phyloP scores from a whole-genome alignment of 2,329 filamentous ascomycete genomes.

The Leptographium radiaticola region DNA sequence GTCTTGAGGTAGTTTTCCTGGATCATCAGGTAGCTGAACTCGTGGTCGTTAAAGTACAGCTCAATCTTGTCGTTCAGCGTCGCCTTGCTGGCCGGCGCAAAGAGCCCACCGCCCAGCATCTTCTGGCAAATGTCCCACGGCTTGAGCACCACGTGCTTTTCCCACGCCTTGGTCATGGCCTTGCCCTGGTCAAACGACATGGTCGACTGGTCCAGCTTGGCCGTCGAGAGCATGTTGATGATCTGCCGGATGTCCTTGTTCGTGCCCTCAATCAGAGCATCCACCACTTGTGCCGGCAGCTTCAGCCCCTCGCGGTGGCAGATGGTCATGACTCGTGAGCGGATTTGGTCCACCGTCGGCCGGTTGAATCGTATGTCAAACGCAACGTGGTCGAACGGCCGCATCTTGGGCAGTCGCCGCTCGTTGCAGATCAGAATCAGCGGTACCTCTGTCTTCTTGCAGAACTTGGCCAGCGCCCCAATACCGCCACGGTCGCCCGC shows the following conservation, averaged over 20 bases:
- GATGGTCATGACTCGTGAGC: conserved; percentile 87
- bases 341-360: conserved; percentile 81
- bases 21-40: conserved; percentile 94
- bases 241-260: conserved; percentile 95
- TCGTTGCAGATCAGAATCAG: conserved; percentile 98
- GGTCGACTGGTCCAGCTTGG: conserved; percentile 70
- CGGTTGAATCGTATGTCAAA: conserved; percentile 79
- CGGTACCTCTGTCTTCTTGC: conserved; percentile 87
- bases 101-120: conserved; percentile 78
- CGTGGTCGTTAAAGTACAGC: conserved; percentile 98
- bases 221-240: conserved; percentile 95
- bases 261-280: conserved; percentile 88
- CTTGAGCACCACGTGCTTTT: conserved; percentile 93
- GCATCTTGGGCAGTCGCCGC: conserved; percentile 88
- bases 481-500: conserved; percentile 93
- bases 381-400: conserved; percentile 80
- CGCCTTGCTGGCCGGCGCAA: conserved; percentile 67
- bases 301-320: conserved; percentile 85
- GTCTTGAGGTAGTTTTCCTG: conserved; percentile 94
- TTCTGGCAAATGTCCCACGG: conserved; percentile 97
- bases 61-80: conserved; percentile 97
- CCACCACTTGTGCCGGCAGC: conserved; percentile 69
- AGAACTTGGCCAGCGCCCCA: conserved; percentile 83
- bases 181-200: conserved; percentile 82
- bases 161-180: conserved; percentile 93